Evolutionary conservation across 2,329 filamentous ascomycete species (phyloP), one percentile per base, ranked within the genome.

Genomic region (Sclerotinia spermophila): DNA sequence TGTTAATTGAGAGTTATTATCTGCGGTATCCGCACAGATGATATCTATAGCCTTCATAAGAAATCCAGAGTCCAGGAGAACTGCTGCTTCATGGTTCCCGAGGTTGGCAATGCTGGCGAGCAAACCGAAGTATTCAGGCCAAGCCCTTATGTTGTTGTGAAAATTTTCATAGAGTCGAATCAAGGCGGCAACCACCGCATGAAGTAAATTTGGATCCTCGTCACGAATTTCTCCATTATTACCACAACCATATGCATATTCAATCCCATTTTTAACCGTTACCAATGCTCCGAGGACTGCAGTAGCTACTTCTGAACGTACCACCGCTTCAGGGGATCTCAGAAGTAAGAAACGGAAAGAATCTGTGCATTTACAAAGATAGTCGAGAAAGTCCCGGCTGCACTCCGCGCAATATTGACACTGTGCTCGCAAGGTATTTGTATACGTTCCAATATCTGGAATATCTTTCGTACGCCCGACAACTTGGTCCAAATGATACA

Each of bases 81-180:
- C 77, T 2, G 83, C 82, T 30, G 86, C 83, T 78, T 93, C 89
- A 7, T 83, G 79, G 4, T 82, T 80, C 1, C 91, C 90, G 69
- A 92, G 80, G 60, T 82, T 83, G 21, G 88, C 87, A 77, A 94
- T 90, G n/a, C 82, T 82, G n/a, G 86, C 78, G 72, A 94, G 83
- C n/a, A 91, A 84, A 19, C 86, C 86, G 77, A 95, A 95, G 71
- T 90, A 90, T 76, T 95, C 92, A 56, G 89, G 87, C 92, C 92
- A 96, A 4, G 91, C 86, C 70, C 89, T 86, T 40, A 88, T 82
- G 60, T 85, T 83, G 3, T 82, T 80, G 72, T 92, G 88, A 70
- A 93, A 88, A n/a, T 81, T 82, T 4, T 85, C 81, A 86, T 88
- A 93, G 5, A 92, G 79, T 33, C 83, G 79, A 42, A 83, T 81